Conservation (phyloP, 345 rosid genomes). For the Garcia nutans region DNA sequence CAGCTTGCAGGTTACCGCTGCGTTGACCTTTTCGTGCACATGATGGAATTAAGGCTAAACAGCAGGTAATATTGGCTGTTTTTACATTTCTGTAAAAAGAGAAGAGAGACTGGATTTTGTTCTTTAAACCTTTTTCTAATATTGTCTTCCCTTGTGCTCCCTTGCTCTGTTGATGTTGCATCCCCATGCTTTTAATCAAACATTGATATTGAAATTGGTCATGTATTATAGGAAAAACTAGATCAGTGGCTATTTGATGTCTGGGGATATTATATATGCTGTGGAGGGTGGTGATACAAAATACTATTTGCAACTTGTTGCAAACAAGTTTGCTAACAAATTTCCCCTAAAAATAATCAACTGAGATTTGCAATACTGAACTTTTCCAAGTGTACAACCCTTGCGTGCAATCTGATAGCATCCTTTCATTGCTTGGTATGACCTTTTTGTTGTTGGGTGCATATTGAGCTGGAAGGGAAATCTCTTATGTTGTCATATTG, state of each 20-base stretch:
- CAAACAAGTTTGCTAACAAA: background rate
- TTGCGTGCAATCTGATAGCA: background rate
- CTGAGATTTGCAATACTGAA: background rate
- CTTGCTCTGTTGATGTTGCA: background rate
- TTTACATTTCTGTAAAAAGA: background rate
- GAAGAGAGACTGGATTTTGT: background rate
- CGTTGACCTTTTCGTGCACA: constrained; percentile 92
- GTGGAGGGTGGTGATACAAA: background rate
- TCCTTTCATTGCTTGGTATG: background rate
- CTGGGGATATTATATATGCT: background rate
- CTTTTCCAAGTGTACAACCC: background rate
- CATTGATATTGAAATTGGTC: background rate
- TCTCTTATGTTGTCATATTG: background rate
- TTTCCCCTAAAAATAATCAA: background rate
- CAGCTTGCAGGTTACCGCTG: constrained; percentile 94
- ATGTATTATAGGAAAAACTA: background rate
- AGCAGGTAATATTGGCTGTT: constrained; percentile 58
- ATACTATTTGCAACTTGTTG: background rate
- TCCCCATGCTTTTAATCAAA: background rate
- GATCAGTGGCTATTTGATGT: background rate
- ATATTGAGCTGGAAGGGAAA: constrained; percentile 10
- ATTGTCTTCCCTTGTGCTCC: background rate
- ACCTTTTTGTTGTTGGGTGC: background rate
- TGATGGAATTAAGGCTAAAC: constrained; percentile 92
- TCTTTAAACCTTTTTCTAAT: background rate